Conservation (phyloP, 257 asterid species). For the Fraxinus quadrangulata region DNA sequence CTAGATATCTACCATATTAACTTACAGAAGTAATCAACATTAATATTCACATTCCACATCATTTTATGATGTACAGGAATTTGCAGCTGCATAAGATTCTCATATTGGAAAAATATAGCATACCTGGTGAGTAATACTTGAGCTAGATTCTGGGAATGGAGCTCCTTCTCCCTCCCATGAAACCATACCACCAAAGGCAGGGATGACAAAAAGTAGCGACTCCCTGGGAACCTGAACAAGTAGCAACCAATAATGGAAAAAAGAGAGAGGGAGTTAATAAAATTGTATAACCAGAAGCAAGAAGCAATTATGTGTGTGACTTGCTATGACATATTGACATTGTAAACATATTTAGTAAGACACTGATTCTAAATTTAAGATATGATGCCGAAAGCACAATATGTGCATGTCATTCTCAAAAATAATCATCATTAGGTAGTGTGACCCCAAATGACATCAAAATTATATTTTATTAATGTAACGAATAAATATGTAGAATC, state of each 20-base stretch:
- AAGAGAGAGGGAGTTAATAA: not conserved
- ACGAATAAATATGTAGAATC: not conserved
- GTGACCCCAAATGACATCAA: not conserved
- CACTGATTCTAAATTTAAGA: not conserved
- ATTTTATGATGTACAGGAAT: not conserved
- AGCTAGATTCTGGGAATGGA: slow-evolving; percentile 80
- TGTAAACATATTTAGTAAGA: not conserved
- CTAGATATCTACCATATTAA: not conserved
- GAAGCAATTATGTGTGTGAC: slow-evolving; percentile 52
- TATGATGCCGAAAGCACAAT: not conserved
- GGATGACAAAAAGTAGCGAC: slow-evolving; percentile 76
- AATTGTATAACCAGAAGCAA: slow-evolving; percentile 25
- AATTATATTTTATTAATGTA: too few relatives aligned
- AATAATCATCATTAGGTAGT: not conserved
- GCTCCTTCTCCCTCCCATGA: slow-evolving; percentile 99
- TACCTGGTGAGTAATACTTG: slow-evolving; percentile 90
- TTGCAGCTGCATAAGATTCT: not conserved
- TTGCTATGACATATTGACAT: not conserved
- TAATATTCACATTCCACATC: not conserved
- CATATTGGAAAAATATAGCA: not conserved
- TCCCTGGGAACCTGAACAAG: slow-evolving; percentile 85
- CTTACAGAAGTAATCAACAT: not conserved
- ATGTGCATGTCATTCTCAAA: not conserved
- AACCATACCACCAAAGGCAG: slow-evolving; percentile 94
- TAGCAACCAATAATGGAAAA: slow-evolving; percentile 4